These are phyloP conservation scores for Aureobasidium uvarum DNA, from an alignment of 2,329 filamentous ascomycete species.

Conservation along the genomic window DNA sequence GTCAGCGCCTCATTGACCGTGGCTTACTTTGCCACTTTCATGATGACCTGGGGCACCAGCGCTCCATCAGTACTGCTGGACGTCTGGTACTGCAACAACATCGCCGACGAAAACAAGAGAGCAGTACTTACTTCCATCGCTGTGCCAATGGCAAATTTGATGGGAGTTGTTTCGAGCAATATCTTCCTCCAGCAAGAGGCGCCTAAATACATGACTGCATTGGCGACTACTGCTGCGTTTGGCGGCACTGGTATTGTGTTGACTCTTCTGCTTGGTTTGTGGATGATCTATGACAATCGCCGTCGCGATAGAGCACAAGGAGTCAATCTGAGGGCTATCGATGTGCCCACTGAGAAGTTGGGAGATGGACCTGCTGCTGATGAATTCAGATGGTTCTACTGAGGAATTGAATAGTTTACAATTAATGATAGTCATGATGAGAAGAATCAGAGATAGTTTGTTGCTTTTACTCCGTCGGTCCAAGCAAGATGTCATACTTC, in stretches of 20 bases:
- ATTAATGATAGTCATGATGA: neutral
- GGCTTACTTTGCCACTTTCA: conserved; percentile 74
- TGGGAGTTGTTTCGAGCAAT: conserved; percentile 68
- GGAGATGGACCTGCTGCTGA: conserved; percentile 45
- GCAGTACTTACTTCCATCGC: conserved; percentile 68
- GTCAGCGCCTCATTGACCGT: conserved; percentile 60
- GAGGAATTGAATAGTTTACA: neutral
- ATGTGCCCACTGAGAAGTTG: conserved; percentile 49
- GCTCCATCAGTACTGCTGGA: conserved; percentile 69
- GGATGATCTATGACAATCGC: conserved; percentile 65
- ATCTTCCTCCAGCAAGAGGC: conserved; percentile 64
- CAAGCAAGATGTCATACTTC: conserved; percentile 45
- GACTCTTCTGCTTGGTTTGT: conserved; percentile 57
- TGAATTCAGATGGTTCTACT: conserved; percentile 49
- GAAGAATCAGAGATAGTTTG: neutral
- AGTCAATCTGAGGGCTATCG: conserved; percentile 52
- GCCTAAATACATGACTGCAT: conserved; percentile 65
- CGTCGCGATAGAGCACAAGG: conserved; percentile 59
- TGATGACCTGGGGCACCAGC: conserved; percentile 78
- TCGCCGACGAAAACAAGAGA: conserved; percentile 71
- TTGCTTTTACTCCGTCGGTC: neutral
- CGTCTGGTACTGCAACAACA: conserved; percentile 79
- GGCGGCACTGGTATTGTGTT: conserved; percentile 59
- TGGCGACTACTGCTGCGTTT: conserved; percentile 64
- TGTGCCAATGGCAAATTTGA: conserved; percentile 72